Conservation (phyloP, 768 basidiomycete genomes). For the Dacryopinax primogenitus region DNA sequence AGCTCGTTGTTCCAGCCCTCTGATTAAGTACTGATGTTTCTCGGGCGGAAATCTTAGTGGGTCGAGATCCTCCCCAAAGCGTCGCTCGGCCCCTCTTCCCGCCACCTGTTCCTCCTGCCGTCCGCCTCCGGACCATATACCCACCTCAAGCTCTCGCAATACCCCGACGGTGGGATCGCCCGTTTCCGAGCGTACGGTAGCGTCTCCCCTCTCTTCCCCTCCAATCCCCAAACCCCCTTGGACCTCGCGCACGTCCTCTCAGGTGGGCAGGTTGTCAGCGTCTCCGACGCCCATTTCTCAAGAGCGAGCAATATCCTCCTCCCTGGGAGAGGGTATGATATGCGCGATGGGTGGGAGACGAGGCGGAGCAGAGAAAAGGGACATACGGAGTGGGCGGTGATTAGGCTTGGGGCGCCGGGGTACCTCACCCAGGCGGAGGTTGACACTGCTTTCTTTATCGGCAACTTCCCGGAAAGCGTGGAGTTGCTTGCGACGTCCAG, state of each 20-base stretch:
- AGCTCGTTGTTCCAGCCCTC: neutral
- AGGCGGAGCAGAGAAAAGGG: conserved; percentile 66
- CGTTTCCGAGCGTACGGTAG: conserved; percentile 85
- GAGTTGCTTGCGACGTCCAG: conserved; percentile 52
- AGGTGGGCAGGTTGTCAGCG: conserved; percentile 70
- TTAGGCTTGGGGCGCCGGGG: conserved; percentile 73
- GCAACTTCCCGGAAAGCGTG: conserved; percentile 85
- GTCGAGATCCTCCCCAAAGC: conserved; percentile 60
- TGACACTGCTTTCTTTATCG: conserved; percentile 91
- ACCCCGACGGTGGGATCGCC: conserved; percentile 94
- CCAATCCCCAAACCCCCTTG: conserved; percentile 29
- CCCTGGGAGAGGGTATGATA: conserved; percentile 83
- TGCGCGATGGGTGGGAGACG: conserved; percentile 99
- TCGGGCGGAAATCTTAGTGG: conserved; percentile 46
- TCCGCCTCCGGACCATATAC: conserved; percentile 40
- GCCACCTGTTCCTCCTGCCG: conserved; percentile 73
- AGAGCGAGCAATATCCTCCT: conserved; percentile 81
- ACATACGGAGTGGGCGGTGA: conserved; percentile 84
- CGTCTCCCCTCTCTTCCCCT: conserved; percentile 52
- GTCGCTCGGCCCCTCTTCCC: conserved; percentile 66
- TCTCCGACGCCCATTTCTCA: conserved; percentile 92
- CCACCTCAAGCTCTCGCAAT: conserved; percentile 85
- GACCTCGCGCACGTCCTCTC: conserved; percentile 86
- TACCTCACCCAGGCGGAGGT: conserved; percentile 64
- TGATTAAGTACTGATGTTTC: neutral